These are phyloP conservation scores for Mycosphaerella arachidis DNA, from an alignment of 2,329 filamentous ascomycete genomes.

Conservation along the genomic window DNA sequence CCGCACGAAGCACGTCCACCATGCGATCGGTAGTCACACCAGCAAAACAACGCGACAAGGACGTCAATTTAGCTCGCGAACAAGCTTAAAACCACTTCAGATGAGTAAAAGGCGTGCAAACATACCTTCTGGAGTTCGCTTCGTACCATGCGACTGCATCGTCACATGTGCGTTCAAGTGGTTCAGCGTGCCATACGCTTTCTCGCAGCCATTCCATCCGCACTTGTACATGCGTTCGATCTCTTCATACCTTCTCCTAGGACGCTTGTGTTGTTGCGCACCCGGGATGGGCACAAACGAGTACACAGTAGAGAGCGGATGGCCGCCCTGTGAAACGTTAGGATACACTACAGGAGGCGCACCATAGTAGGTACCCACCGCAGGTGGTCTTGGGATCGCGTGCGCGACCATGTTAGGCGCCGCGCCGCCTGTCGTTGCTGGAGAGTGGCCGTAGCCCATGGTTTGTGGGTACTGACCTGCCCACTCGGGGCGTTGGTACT, in stretches of 20 bases:
- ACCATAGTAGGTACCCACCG: slow-evolving; percentile 47
- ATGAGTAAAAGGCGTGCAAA: slow-evolving; percentile 4
- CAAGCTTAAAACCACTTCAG: slow-evolving; percentile 15
- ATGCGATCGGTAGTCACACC: slow-evolving; percentile 24
- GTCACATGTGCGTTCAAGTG: slow-evolving; percentile 97
- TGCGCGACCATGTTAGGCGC: slow-evolving; percentile 56
- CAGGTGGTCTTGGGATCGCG: slow-evolving; percentile 55
- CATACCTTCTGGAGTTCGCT: slow-evolving; percentile 96
- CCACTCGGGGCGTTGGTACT: slow-evolving; percentile 72
- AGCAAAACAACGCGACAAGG: slow-evolving; percentile 6
- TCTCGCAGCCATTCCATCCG: slow-evolving; percentile 96
- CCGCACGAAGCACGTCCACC: slow-evolving; percentile 26
- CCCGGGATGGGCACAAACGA: slow-evolving; percentile 97
- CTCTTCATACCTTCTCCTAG: slow-evolving; percentile 89
- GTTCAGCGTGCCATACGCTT: slow-evolving; percentile 95
- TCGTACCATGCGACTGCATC: slow-evolving; percentile 94
- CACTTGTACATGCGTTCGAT: slow-evolving; percentile 99
- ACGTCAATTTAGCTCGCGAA: slow-evolving; percentile 9
- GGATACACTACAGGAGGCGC: slow-evolving; percentile 25
- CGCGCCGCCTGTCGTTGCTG: slow-evolving; percentile 54
- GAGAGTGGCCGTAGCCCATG: slow-evolving; percentile 46
- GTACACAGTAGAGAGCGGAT: slow-evolving; percentile 72
- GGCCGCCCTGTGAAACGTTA: slow-evolving; percentile 43
- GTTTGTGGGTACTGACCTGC: slow-evolving; percentile 55
- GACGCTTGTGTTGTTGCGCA: slow-evolving; percentile 94